Evolutionary conservation across 2,329 filamentous ascomycete genomes (phyloP), one percentile per base, ranked within the genome.

Genomic region (Mycogone perniciosa): DNA sequence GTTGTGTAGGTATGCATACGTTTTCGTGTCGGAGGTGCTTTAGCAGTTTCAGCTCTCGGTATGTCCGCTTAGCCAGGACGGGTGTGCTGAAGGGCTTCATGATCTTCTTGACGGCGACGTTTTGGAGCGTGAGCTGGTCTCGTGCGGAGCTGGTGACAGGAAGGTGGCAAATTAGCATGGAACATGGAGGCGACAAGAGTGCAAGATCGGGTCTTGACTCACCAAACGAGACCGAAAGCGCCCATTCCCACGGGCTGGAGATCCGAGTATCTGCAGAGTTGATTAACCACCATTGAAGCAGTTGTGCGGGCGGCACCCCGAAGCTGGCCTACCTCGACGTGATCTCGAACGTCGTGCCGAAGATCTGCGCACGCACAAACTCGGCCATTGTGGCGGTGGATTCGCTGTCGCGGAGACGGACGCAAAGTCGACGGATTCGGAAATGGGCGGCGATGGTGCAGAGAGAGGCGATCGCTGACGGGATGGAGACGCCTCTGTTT

Each of bases 11-110:
- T 33, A 45, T 27, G 61, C 69, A 48, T 71, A 96, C 92, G 74
- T 99, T 99, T 74, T 99, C 93, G 70, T 99, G 93, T 67, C 85
- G 85, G 55, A 99, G 77, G 67, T 99, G 93, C 77, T 97, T 99
- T 65, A 99, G 77, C 57, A 99, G 81, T 77, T 97, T 99, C 67
- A 99, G 76, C 72, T 99, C 93, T 66, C 93, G 85, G 71, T 99
- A 99, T 59, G 93, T 99, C 67, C 93, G 83, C 78, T 99, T 99
- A 53, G 93, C 93, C 44, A 99, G 79, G 53, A 99, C 93, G 1
- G 93, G 91, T n/a, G 93, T 99, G 79, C 91, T 96, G 74, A 99
- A 99, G 7, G 93, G 93, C 78, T 97, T 99, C 92, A 99, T 97
- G 67, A 99, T 99, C 82, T 99, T 99, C 82, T 99, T 99, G 68